Conservation (phyloP, 2,329 filamentous ascomycete genomes). For the Leptoxyphium fumago region DNA sequence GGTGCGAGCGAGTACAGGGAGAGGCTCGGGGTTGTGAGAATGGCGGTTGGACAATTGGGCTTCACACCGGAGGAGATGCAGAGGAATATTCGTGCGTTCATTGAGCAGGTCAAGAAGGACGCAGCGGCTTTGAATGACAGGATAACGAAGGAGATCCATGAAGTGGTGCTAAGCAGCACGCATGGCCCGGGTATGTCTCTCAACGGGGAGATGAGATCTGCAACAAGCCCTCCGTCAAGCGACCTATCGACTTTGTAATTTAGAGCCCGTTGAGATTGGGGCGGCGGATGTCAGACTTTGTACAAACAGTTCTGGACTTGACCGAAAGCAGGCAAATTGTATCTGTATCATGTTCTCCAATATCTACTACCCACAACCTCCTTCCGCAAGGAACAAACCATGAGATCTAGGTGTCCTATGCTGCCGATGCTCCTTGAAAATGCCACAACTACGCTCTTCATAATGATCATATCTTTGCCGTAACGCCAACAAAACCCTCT, state of each 20-base stretch:
- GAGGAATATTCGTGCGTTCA: conserved; percentile 65
- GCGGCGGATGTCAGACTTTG: too few relatives aligned
- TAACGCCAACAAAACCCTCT: conserved; percentile 51
- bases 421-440: too few relatives aligned
- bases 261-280: not conserved
- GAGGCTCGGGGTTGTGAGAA: conserved; percentile 63
- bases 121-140: conserved; percentile 49
- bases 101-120: conserved; percentile 66
- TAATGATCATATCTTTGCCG: conserved; percentile 25
- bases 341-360: too few relatives aligned
- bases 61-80: conserved; percentile 79
- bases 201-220: conserved; percentile 51
- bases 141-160: conserved; percentile 57
- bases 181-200: conserved; percentile 75
- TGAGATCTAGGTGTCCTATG: too few relatives aligned
- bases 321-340: too few relatives aligned
- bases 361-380: too few relatives aligned
- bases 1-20: conserved; percentile 82
- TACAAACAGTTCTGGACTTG: too few relatives aligned
- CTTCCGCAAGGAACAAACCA: too few relatives aligned
- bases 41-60: conserved; percentile 81
- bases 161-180: conserved; percentile 72
- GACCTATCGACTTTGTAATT: conserved; percentile 1
- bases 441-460: not conserved
- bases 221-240: not conserved